phyloP scores from a whole-genome alignment of 495 filamentous ascomycete species.

The Penicillium lividum region DNA sequence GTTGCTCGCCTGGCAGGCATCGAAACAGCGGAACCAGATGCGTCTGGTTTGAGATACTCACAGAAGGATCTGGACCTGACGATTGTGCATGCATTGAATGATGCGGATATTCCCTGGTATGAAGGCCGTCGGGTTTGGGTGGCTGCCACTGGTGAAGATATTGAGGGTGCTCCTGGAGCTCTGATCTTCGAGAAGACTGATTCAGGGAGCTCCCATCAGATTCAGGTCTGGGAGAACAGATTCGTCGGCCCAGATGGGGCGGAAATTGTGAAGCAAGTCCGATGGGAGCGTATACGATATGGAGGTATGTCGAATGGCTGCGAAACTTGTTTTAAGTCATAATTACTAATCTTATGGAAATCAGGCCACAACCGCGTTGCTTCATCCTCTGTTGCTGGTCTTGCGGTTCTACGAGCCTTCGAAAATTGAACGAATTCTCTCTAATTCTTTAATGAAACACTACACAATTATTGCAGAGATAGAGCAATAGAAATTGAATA shows the following conservation, averaged over 20 bases:
- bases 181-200: constrained; percentile 40
- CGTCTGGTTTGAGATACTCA: constrained; percentile 34
- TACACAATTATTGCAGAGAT: not conserved
- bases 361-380: constrained; percentile 54
- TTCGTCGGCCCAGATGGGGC: constrained; percentile 27
- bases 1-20: constrained; percentile 45
- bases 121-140: constrained; percentile 56
- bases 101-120: constrained; percentile 71
- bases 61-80: constrained; percentile 60
- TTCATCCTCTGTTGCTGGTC: constrained; percentile 52
- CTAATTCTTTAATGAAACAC: not conserved
- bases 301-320: constrained; percentile 42
- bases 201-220: constrained; percentile 29
- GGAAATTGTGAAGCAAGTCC: constrained; percentile 47
- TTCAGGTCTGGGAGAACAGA: constrained; percentile 42
- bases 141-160: constrained; percentile 43
- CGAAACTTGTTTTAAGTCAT: not conserved
- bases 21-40: constrained; percentile 22
- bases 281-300: constrained; percentile 48
- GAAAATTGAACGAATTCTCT: constrained; percentile 26
- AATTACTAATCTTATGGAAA: not conserved
- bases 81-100: constrained; percentile 75
- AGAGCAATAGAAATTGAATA: not conserved
- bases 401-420: constrained; percentile 68
- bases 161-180: constrained; percentile 54